Base-by-base conservation (phyloP, 148 eudicot genomes). In the Silene conica region DNA sequence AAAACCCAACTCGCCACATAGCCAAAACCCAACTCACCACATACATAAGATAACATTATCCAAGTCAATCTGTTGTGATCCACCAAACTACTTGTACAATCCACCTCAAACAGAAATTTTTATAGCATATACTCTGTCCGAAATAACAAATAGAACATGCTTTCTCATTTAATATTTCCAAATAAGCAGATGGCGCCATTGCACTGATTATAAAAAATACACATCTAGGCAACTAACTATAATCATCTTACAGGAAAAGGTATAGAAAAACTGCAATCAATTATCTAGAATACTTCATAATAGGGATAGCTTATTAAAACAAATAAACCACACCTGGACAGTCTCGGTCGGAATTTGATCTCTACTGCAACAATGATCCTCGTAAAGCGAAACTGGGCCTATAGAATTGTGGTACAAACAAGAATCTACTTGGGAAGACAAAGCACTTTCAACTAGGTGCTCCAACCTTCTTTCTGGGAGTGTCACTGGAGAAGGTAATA, bases 381-480 rank as follows among this genome's bases (percentile, higher is more conserved):
- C 82, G 34, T 81, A 91, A 9, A 94, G 85, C 38, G 93, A 86
- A 18, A 89, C 76, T 31, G 81, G 73, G 71, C 79, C 83, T 8
- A 73, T 23, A 25, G 84, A 83, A 84, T 85, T 88, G 77, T 94
- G 98, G 74, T 91, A 94, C 78, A 87, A 46, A 70, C 98, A 94
- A 14, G 88, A 80, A 77, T 89, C 92, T 78, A 88, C 78, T 79
- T 89, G 96, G 9, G 83, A 80, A 80, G 67, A 38, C 31, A 85
- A 83, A 46, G 85, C 89, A 83, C 70, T 87, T 85, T 91, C 98
- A 62, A 94, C 86, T 80, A 94, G 79, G 76, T 85, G 80, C 78
- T 88, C 98, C 85, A 94, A 80, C 83, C 98, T 83, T 84, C 92
- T 85, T 64, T 89, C 92, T 25, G 97, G 96, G 70, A 94, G 13